These are phyloP conservation scores for Rubia yunnanensis DNA, from an alignment of 257 asterid species.

Conservation along the genomic window DNA sequence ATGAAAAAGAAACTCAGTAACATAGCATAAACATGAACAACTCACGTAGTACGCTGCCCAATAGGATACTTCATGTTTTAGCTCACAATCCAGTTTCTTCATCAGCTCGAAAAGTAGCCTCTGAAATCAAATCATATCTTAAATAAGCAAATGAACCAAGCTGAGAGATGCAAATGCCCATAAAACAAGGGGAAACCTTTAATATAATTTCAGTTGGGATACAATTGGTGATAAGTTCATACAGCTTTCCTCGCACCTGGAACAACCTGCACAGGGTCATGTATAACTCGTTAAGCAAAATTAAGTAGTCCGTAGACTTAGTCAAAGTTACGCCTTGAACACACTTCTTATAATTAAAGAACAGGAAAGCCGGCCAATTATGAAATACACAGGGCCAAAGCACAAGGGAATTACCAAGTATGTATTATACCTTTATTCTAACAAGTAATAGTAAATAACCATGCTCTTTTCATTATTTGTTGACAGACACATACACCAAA, in stretches of 20 bases:
- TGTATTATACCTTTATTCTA: not conserved
- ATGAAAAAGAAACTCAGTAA: conserved; percentile 1
- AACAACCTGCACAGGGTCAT: conserved; percentile 52
- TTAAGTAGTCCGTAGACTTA: not conserved
- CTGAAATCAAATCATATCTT: conserved; percentile 36
- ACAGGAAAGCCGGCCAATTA: not conserved
- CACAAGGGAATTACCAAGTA: not conserved
- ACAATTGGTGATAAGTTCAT: conserved; percentile 84
- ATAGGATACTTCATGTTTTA: conserved; percentile 76
- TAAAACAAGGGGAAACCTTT: conserved; percentile 40
- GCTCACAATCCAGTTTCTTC: conserved; percentile 87
- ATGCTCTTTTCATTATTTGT: not conserved
- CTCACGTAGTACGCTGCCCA: conserved; percentile 99
- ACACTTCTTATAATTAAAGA: not conserved
- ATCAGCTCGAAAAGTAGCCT: conserved; percentile 74
- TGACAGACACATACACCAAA: not conserved
- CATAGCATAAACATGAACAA: conserved; percentile 7
- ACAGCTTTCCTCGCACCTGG: conserved; percentile 89
- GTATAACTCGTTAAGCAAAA: not conserved
- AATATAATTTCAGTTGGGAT: conserved; percentile 85
- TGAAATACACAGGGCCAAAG: not conserved
- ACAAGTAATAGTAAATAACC: not conserved
- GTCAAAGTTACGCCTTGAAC: not conserved
- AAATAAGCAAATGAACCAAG: conserved; percentile 1
- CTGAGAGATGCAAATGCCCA: conserved; percentile 9